Evolutionary conservation across 176 grass and related monocot species (phyloP), one percentile per base, ranked within the genome.

Genomic region (Aechmea fasciata): DNA sequence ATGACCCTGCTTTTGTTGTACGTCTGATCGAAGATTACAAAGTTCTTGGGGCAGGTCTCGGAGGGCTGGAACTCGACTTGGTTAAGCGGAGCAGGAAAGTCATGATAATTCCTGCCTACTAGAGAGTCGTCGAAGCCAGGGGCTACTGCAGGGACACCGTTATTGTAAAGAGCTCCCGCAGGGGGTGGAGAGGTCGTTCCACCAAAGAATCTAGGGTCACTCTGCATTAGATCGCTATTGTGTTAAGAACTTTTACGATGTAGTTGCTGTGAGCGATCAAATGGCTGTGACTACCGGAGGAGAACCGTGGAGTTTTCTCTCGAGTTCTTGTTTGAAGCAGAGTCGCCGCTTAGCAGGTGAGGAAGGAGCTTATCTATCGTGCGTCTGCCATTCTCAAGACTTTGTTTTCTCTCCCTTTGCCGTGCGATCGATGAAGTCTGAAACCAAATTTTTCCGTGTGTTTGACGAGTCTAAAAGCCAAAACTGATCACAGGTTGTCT

Each of bases 11-110:
- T 99, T 74, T 74, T 83, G 84, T 76, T 78, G 51, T 71, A 85
- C 3, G 84, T 99, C 77, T 99, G 94, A 64, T 99, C 89, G 66
- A 99, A 99, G 75, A 99, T 99, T 71, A 99, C 89, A 24, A 90
- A 99, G 80, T 99, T 93, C 86, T 85, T 85, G 26, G 94, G 94
- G 79, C 86, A 99, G 24, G 79, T 88, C 10, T 92, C 94, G 12
- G 89, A 85, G 52, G 89, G 80, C 79, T 99, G 89, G 80, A 99
- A 87, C 84, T 99, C 94, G 0, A 99, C 80, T 71, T 80, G 80
- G 25, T 85, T 90, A 9, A 90, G 72, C 14, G 89, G 94, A 74
- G 74, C 84, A 10, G 89, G 86, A 57, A 85, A 85, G 10, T 99
- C 94, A 61, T 87, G 79, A 69, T 77, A 63, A 81, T 85, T 80